Conservation (phyloP, 169 alveolate species). For the Ichthyophthirius multifiliis region DNA sequence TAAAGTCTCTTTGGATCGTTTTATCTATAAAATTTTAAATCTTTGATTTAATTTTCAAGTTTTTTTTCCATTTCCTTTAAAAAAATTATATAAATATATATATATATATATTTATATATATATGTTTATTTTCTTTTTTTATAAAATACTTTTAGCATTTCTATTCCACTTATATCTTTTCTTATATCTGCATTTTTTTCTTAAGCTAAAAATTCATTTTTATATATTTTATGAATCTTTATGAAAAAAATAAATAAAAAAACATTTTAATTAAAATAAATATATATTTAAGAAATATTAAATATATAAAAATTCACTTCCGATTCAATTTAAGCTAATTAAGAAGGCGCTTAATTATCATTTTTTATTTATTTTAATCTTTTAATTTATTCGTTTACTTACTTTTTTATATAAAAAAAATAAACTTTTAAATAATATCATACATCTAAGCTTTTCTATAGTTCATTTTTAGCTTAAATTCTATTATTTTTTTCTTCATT, state of each 20-base stretch:
- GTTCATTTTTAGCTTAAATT: slow-evolving; percentile 23
- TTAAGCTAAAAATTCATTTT: background rate
- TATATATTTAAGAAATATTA: too few species aligned
- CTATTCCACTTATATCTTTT: slow-evolving; percentile 34
- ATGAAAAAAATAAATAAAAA: background rate
- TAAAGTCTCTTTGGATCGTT: slow-evolving; percentile 25
- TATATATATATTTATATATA: background rate
- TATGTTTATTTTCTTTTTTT: too few species aligned
- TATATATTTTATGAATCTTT: slow-evolving; percentile 7
- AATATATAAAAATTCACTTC: background rate
- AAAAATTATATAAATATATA: slow-evolving; percentile 1
- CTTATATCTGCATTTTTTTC: slow-evolving; percentile 30
- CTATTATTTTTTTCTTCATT: slow-evolving; percentile 43
- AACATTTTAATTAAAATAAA: background rate
- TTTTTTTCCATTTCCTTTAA: slow-evolving; percentile 51
- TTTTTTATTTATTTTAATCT: slow-evolving; percentile 13
- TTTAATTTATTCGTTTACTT: slow-evolving; percentile 16
- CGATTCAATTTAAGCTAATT: background rate
- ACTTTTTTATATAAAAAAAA: background rate
- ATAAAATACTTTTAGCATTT: background rate
- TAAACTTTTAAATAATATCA: slow-evolving; percentile 5
- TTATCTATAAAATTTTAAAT: slow-evolving; percentile 17
- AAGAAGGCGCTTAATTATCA: slow-evolving; percentile 11
- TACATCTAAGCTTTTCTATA: slow-evolving; percentile 42
- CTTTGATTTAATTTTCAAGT: slow-evolving; percentile 40